Base-by-base conservation (phyloP, 129 eudicot genomes). In the Escallonia herrerae region DNA sequence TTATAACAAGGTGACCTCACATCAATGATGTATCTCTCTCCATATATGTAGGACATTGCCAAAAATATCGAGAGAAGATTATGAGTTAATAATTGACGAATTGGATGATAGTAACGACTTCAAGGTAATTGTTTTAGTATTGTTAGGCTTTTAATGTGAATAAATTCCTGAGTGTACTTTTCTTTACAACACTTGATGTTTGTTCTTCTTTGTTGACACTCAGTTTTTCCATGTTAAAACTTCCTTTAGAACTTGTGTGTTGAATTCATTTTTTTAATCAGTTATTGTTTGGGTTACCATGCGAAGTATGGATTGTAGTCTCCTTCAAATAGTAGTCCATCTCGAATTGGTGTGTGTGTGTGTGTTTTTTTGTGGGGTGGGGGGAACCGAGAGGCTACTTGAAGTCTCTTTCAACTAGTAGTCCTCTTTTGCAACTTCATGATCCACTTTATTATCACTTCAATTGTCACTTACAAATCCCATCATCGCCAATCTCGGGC, bases 41-140 rank as follows among this genome's bases (percentile, higher is more conserved):
- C 56, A 46, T 41, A 10, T 58, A 12, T 80, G 15, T 72, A 90
- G 99, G 93, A 81, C 97, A 15, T 66, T 94, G 80, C 99, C 99
- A 63, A 84, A 89, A 66, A 94, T 84, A 74, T 94, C 99, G 51
- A 59, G 77, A 62, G 99, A 94, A 47, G 99, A 94, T 80, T 89
- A 86, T 74, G 96, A 77, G 68, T 65, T 58, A 66, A 94, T 94
- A 68, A 89, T 94, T 62, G 42, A 64, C 12, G 95, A 79, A 69
- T 66, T 94, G 81, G 99, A 94, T 82, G 99, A 88, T 64, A 79
- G 79, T 65, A 67, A 66, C 37, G 96, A 94, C 69, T 66, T 82
- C 66, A 78, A 82, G 97, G 97, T 90, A 75, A 3, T 22, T 0
- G 33, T 38, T 68, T 62, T 61, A 52, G 9, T 14, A 33, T 56